A percentile compares a stretch with the other conserved stretches of the same genome.
Conservation (phyloP, 495 filamentous ascomycete genomes). For the Aspergillus sparsus region DNA sequence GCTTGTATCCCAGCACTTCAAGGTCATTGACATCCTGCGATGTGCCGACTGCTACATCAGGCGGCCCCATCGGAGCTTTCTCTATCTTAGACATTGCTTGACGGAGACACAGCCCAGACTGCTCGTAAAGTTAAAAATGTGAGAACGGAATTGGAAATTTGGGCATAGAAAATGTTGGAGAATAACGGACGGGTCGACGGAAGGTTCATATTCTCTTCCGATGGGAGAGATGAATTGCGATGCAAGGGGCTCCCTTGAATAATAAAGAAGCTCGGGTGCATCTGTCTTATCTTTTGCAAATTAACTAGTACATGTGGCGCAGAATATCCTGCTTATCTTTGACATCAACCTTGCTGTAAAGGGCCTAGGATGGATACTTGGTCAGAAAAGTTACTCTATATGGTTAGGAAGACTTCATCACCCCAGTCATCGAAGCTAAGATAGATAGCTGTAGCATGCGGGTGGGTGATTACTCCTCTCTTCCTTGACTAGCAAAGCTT, state of each 20-base stretch:
- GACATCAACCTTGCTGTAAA: not conserved
- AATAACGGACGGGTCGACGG: no score
- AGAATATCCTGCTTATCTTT: not conserved
- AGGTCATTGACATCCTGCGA: constrained; percentile 25
- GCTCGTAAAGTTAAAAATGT: not conserved
- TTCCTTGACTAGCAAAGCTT: no score
- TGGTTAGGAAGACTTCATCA: not conserved
- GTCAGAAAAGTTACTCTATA: not conserved
- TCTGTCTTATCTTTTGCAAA: not conserved
- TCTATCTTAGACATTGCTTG: not conserved
- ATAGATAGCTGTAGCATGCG: not conserved
- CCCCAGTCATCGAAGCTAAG: not conserved
- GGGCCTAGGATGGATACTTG: not conserved
- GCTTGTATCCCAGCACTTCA: constrained; percentile 41
- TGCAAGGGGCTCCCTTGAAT: not conserved
- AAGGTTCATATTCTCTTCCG: not conserved
- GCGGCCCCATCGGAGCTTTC: not conserved
- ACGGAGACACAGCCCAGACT: not conserved
- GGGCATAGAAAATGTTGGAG: no score
- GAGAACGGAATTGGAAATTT: no score
- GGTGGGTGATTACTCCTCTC: no score
- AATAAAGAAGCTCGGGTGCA: not conserved
- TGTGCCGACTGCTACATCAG: not conserved
- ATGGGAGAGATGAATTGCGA: not conserved
- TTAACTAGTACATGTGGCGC: not conserved